A percentile compares a stretch with the other conserved stretches of the same genome.
Evolutionary conservation across 108 stramenopile species (phyloP).

Genomic region (Nitzschia sp.): DNA sequence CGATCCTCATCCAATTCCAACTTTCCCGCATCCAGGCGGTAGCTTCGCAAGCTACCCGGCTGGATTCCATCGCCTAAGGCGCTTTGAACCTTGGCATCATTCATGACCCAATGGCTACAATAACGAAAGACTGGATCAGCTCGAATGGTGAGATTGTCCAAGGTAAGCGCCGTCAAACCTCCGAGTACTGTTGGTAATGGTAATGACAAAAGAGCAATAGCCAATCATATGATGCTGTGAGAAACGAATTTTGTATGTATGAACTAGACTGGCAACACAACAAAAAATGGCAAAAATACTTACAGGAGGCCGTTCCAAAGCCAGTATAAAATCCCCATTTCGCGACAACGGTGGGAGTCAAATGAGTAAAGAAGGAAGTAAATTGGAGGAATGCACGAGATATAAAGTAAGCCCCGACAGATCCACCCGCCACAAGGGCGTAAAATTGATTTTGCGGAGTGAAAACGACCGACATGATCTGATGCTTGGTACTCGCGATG

Average conservation of each 20-base stretch:
- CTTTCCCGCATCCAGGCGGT: slow-evolving; percentile 35
- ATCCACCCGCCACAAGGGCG: slow-evolving; percentile 33
- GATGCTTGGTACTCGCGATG: slow-evolving; percentile 6
- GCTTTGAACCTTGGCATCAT: slow-evolving; percentile 17
- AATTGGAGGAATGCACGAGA: slow-evolving; percentile 23
- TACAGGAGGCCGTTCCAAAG: slow-evolving; percentile 32
- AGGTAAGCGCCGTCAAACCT: slow-evolving; percentile 11
- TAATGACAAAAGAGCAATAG: too few relatives aligned
- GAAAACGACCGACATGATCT: slow-evolving; percentile 13
- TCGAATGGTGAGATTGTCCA: slow-evolving; percentile 38
- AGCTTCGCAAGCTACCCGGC: slow-evolving; percentile 29
- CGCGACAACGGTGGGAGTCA: slow-evolving; percentile 33
- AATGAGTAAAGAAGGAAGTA: slow-evolving; percentile 41
- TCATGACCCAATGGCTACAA: slow-evolving; percentile 23
- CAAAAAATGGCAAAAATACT: slow-evolving; percentile 5
- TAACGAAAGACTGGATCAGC: slow-evolving; percentile 45
- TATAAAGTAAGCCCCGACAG: slow-evolving; percentile 25
- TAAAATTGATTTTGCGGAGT: slow-evolving; percentile 40
- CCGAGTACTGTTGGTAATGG: slow-evolving; percentile 20
- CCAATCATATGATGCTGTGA: too few relatives aligned
- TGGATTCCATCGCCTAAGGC: slow-evolving; percentile 32
- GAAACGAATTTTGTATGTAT: too few relatives aligned
- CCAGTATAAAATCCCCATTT: slow-evolving; percentile 46
- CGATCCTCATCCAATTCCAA: slow-evolving; percentile 18
- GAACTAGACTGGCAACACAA: too few relatives aligned